Evolutionary conservation across 2,329 filamentous ascomycete species (phyloP).

Genomic region (Penicillium hesseltinei): DNA sequence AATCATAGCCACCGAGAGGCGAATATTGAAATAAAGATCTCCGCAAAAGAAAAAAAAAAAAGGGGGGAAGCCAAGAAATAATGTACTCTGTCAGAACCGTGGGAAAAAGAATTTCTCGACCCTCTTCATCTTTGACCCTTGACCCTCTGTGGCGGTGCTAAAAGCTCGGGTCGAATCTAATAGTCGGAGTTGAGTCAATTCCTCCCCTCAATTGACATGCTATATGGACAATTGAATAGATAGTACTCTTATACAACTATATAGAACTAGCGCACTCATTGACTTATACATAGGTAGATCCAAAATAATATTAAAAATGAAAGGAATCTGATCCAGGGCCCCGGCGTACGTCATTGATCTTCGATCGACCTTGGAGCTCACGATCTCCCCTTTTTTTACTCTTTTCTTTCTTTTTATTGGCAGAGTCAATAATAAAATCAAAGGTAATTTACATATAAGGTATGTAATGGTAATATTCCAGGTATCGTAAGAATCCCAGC

Average conservation of each 20-base stretch:
- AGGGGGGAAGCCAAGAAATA: not conserved
- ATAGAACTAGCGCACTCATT: no score
- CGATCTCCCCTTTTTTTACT: conserved; percentile 15
- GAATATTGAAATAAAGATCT: no score
- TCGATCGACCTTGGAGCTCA: conserved; percentile 15
- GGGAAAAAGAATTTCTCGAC: not conserved
- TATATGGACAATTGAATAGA: not conserved
- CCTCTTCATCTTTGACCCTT: not conserved
- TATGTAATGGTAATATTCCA: conserved; percentile 1
- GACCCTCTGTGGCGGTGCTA: conserved; percentile 7
- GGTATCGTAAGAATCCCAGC: conserved; percentile 16
- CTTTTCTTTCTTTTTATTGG: not conserved
- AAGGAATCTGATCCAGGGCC: not conserved
- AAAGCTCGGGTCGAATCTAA: conserved; percentile 6
- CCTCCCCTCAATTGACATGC: not conserved
- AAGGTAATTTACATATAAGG: not conserved
- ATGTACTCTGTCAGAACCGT: not conserved
- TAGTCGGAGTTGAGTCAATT: conserved; percentile 1
- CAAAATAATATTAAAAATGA: not conserved
- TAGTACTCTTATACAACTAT: no score
- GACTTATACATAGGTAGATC: no score
- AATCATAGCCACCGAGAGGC: no score
- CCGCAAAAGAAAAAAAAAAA: not conserved
- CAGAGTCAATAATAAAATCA: not conserved
- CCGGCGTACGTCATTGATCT: conserved; percentile 25